These are phyloP conservation scores for Trametes maxima DNA, from an alignment of 768 basidiomycete species.

Conservation along the genomic window DNA sequence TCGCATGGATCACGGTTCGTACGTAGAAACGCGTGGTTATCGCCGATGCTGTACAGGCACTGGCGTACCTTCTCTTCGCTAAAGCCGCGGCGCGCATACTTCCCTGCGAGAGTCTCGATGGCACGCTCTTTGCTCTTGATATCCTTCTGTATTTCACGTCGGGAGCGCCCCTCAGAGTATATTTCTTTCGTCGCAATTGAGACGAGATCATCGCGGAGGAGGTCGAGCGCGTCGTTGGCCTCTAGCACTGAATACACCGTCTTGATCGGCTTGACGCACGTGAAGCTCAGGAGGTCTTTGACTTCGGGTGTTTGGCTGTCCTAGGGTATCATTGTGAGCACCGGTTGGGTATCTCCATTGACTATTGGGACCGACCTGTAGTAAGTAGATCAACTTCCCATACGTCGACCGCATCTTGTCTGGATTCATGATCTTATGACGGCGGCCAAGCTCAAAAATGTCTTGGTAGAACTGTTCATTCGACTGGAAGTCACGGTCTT, in stretches of 20 bases:
- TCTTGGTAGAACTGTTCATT: conserved; percentile 81
- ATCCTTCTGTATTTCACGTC: conserved; percentile 81
- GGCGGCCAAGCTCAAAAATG: conserved; percentile 79
- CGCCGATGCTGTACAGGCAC: conserved; percentile 86
- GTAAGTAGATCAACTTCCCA: conserved; percentile 81
- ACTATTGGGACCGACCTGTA: conserved; percentile 56
- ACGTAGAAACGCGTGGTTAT: conserved; percentile 87
- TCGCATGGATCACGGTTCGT: conserved; percentile 89
- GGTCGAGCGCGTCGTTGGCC: conserved; percentile 59
- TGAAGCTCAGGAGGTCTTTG: conserved; percentile 76
- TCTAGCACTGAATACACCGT: conserved; percentile 74
- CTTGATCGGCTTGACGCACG: conserved; percentile 75
- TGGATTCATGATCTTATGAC: conserved; percentile 92
- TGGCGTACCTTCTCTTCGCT: conserved; percentile 70
- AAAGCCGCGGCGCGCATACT: conserved; percentile 61
- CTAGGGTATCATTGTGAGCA: conserved; percentile 40
- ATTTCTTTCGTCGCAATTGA: conserved; percentile 83
- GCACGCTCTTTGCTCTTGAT: conserved; percentile 86
- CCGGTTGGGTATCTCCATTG: no score
- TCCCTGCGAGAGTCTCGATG: conserved; percentile 70
- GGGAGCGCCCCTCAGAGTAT: conserved; percentile 64
- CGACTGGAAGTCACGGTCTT: conserved; percentile 76
- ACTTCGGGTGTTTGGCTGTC: conserved; percentile 87
- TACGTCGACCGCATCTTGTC: conserved; percentile 91
- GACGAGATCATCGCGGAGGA: conserved; percentile 78